Conservation (phyloP, 2,329 filamentous ascomycete genomes). For the Ophiostoma perfectum region DNA sequence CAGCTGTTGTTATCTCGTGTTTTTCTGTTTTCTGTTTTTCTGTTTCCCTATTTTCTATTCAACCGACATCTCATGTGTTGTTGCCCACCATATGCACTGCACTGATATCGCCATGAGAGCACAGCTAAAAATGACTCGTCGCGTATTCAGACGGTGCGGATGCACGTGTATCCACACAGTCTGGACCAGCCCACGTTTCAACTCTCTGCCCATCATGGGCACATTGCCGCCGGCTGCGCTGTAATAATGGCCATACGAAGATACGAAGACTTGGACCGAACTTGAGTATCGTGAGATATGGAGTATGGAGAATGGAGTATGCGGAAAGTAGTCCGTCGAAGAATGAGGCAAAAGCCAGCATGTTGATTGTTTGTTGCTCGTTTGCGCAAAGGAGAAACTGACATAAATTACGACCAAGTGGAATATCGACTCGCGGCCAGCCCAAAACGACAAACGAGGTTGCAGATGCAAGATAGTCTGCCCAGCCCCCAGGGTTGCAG, state of each 20-base stretch:
- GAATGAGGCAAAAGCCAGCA: too few species aligned
- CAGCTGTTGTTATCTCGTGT: too few species aligned
- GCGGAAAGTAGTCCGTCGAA: too few species aligned
- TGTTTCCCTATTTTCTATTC: too few species aligned
- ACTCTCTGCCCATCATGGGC: slow-evolving; percentile 3
- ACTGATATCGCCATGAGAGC: not conserved
- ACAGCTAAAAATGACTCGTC: slow-evolving; percentile 16
- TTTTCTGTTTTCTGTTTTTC: too few species aligned
- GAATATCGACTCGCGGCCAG: not conserved
- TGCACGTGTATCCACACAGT: slow-evolving; percentile 1
- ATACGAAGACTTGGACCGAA: not conserved
- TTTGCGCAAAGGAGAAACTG: not conserved
- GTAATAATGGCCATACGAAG: not conserved
- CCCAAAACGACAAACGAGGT: not conserved
- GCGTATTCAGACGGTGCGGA: not conserved
- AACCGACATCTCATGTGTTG: too few species aligned
- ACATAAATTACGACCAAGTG: not conserved
- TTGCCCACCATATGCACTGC: not conserved
- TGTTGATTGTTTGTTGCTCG: too few species aligned
- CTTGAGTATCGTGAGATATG: not conserved
- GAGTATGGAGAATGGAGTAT: too few species aligned
- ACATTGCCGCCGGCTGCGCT: slow-evolving; percentile 14
- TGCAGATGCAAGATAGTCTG: not conserved
- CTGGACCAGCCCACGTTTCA: slow-evolving; percentile 13
- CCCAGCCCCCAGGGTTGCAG: slow-evolving; percentile 11